These are phyloP conservation scores for Chytridium lagenaria DNA, from an alignment of 371 early-diverging fungal species.

Conservation along the genomic window DNA sequence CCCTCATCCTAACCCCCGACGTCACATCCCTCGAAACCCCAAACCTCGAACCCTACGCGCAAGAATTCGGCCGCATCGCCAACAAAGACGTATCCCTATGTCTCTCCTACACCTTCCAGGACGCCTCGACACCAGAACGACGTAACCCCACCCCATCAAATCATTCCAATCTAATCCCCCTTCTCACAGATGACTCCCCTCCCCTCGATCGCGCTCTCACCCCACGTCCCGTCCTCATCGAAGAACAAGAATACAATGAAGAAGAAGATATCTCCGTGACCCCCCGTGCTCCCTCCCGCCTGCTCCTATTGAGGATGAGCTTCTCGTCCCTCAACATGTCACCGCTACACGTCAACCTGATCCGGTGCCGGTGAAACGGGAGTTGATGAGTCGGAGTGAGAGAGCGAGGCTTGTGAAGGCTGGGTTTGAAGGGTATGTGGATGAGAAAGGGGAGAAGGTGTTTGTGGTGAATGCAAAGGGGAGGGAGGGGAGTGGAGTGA, in stretches of 20 bases:
- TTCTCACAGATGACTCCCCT: background rate
- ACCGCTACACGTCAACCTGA: too few relatives aligned
- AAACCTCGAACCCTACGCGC: background rate
- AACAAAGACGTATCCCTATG: background rate
- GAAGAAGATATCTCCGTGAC: too few relatives aligned
- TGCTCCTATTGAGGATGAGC: too few relatives aligned
- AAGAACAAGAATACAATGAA: slow-evolving; percentile 28
- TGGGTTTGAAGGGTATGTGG: slow-evolving; percentile 36
- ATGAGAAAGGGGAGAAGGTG: slow-evolving; percentile 38
- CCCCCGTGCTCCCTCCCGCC: too few relatives aligned
- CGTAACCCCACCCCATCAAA: background rate
- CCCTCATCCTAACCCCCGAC: slow-evolving; percentile 17
- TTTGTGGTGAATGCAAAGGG: slow-evolving; percentile 16
- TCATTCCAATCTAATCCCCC: background rate
- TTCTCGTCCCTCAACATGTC: too few relatives aligned
- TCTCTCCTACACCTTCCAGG: slow-evolving; percentile 1
- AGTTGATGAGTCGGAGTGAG: slow-evolving; percentile 27
- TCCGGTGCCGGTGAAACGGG: too few relatives aligned
- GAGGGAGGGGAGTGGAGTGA: background rate
- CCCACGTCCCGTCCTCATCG: background rate
- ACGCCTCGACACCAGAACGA: too few relatives aligned
- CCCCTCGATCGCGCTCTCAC: background rate
- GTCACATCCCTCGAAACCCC: background rate
- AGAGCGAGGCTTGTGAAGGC: slow-evolving; percentile 42
- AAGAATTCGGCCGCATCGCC: background rate